Conservation (phyloP, 306 rosid species). For the Lathyrus aphaca region DNA sequence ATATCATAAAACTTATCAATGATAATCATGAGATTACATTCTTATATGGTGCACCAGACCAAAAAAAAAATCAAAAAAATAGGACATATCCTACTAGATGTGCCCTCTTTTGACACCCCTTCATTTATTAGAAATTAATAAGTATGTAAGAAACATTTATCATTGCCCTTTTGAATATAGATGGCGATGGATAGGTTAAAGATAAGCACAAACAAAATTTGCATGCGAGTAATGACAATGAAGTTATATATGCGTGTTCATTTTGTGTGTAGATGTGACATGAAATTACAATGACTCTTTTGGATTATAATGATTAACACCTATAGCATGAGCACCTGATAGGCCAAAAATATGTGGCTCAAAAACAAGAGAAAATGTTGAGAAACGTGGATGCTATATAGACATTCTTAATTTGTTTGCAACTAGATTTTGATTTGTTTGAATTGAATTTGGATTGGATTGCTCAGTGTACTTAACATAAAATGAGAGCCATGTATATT, state of each 20-base stretch:
- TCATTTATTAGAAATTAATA: too few species aligned
- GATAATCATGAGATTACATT: too few species aligned
- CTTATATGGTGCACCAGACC: too few species aligned
- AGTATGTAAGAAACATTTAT: too few species aligned
- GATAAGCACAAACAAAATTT: slow-evolving; percentile 37
- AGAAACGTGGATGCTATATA: slow-evolving; percentile 38
- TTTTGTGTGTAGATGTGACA: slow-evolving; percentile 30
- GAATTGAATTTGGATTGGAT: neutral
- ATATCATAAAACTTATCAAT: too few species aligned
- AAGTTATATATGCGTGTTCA: slow-evolving; percentile 19
- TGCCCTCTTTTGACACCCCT: too few species aligned
- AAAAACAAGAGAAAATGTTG: slow-evolving; percentile 4
- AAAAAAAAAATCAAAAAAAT: too few species aligned
- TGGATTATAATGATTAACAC: slow-evolving; percentile 30
- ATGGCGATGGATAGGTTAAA: neutral
- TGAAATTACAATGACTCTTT: slow-evolving; percentile 39
- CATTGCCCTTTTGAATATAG: neutral
- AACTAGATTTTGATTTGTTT: slow-evolving; percentile 6
- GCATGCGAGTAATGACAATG: slow-evolving; percentile 25
- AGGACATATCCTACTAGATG: too few species aligned
- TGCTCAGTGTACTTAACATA: neutral
- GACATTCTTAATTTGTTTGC: slow-evolving; percentile 32
- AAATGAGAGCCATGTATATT: slow-evolving; percentile 34
- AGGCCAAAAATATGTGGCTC: slow-evolving; percentile 40
- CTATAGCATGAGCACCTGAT: neutral